Conservation (phyloP, 768 basidiomycete species). For the Astraeus odoratus region DNA sequence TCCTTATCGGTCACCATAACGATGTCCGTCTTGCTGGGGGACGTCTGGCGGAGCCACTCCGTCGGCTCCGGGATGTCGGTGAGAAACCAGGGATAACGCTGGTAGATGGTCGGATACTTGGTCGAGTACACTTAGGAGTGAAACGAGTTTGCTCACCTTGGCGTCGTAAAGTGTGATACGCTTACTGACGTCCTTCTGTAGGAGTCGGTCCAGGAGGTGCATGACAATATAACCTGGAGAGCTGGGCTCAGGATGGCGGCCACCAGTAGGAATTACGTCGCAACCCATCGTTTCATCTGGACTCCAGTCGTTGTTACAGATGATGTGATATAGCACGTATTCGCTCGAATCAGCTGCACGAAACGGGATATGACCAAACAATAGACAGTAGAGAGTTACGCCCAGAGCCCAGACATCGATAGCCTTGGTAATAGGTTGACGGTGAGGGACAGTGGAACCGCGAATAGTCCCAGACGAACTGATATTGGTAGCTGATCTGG, state of each 20-base stretch:
- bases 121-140: not conserved
- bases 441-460: constrained; percentile 19
- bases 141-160: constrained; percentile 50
- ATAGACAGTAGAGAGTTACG: constrained; percentile 88
- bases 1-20: constrained; percentile 71
- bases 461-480: constrained; percentile 25
- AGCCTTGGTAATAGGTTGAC: constrained; percentile 73
- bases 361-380: constrained; percentile 86
- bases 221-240: constrained; percentile 60
- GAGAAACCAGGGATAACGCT: constrained; percentile 63
- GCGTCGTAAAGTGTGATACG: constrained; percentile 76
- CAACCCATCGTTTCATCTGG: constrained; percentile 65
- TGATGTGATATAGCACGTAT: constrained; percentile 72
- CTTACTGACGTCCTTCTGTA: constrained; percentile 72
- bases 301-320: constrained; percentile 70
- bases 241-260: constrained; percentile 39
- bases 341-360: constrained; percentile 49
- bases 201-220: constrained; percentile 62
- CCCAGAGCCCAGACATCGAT: constrained; percentile 99
- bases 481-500: constrained; percentile 23
- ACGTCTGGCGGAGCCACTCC: constrained; percentile 64
- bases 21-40: constrained; percentile 39
- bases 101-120: not conserved
- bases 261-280: constrained; percentile 59
- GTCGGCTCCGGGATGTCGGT: constrained; percentile 58